Evolutionary conservation across 2,329 filamentous ascomycete genomes (phyloP).

Genomic region (Didymella lethalis): DNA sequence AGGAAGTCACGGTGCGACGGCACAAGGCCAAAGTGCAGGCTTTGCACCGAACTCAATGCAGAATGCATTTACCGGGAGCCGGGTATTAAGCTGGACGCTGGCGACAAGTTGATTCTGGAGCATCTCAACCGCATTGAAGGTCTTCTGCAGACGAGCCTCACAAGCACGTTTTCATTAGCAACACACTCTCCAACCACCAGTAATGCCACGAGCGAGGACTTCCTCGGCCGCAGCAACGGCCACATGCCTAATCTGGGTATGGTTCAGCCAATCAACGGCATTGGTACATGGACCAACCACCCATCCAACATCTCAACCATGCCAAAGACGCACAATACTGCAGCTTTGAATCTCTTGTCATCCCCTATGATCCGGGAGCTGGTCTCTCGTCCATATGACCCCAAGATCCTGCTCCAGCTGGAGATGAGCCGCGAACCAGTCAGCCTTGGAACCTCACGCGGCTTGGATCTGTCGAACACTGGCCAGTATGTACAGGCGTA

Average conservation of each 20-base stretch:
- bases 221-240: conserved; percentile 50
- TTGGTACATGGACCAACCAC: conserved; percentile 74
- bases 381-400: conserved; percentile 78
- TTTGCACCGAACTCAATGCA: conserved; percentile 81
- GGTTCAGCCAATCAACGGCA: conserved; percentile 60
- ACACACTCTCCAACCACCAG: conserved; percentile 62
- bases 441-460: conserved; percentile 64
- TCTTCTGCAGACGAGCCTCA: conserved; percentile 74
- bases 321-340: conserved; percentile 85
- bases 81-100: conserved; percentile 85
- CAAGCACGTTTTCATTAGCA: conserved; percentile 63
- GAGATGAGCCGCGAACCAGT: conserved; percentile 83
- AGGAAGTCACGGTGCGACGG: conserved; percentile 82
- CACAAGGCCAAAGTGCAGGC: conserved; percentile 81
- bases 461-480: conserved; percentile 77
- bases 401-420: conserved; percentile 80
- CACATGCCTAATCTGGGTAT: conserved; percentile 48
- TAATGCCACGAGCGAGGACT: conserved; percentile 56
- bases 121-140: conserved; percentile 79
- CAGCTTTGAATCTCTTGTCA: conserved; percentile 77
- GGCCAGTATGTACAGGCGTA: conserved; percentile 79
- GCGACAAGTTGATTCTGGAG: conserved; percentile 85
- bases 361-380: conserved; percentile 83
- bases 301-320: conserved; percentile 79
- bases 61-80: conserved; percentile 87